Conservation (phyloP, 306 rosid genomes). For the Pyrus pyrifolia region DNA sequence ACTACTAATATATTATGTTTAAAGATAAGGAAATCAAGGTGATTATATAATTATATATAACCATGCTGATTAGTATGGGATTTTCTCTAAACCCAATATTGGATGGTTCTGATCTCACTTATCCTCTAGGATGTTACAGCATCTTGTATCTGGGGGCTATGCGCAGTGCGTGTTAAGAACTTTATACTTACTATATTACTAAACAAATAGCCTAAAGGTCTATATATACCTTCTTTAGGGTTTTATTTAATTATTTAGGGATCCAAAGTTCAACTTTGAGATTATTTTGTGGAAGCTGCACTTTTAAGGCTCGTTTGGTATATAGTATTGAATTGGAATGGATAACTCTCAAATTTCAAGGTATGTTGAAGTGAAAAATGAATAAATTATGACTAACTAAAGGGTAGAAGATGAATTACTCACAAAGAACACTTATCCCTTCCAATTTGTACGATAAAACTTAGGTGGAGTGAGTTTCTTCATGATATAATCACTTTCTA, state of each 20-base stretch:
- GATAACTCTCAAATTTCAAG: no score
- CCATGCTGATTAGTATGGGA: slow-evolving; percentile 10
- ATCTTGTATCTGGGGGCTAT: slow-evolving; percentile 25
- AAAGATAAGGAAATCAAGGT: background rate
- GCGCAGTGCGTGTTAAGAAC: slow-evolving; percentile 10
- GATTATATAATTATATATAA: slow-evolving; percentile 3
- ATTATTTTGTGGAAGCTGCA: slow-evolving; percentile 11
- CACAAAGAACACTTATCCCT: background rate
- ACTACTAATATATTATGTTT: background rate
- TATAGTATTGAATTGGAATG: background rate
- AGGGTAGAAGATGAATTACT: no score
- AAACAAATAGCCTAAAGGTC: background rate
- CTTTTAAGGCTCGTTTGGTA: background rate
- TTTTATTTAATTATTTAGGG: background rate
- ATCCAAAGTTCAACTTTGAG: slow-evolving; percentile 10
- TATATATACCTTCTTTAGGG: background rate
- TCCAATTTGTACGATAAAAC: no score
- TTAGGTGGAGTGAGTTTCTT: background rate
- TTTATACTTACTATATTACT: background rate
- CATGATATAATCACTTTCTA: background rate
- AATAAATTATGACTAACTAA: no score
- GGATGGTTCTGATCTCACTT: slow-evolving; percentile 3
- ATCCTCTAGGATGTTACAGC: slow-evolving; percentile 22
- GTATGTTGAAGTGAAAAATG: no score
- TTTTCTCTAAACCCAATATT: slow-evolving; percentile 2